These are phyloP conservation scores for Chlamydomonas incerta DNA, from an alignment of 139 green algal species.

Conservation along the genomic window DNA sequence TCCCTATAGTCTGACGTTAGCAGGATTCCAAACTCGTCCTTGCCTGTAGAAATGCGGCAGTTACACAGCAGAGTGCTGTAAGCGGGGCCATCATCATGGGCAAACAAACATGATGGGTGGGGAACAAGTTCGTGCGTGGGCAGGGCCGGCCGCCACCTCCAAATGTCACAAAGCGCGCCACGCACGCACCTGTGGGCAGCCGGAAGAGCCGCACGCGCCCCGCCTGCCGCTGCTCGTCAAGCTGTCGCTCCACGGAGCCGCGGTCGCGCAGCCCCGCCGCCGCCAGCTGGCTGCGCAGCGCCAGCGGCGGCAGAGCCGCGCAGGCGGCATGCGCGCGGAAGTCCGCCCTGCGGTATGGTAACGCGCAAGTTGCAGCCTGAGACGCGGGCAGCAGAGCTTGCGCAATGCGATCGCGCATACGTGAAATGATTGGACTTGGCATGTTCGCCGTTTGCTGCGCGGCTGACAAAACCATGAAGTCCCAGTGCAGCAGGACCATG, in stretches of 20 bases:
- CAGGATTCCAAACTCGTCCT: conserved; percentile 30
- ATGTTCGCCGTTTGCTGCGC: too few relatives aligned
- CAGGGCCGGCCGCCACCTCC: too few relatives aligned
- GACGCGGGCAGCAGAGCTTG: not conserved
- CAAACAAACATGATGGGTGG: too few relatives aligned
- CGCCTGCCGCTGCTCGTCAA: conserved; percentile 29
- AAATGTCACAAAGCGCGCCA: not conserved
- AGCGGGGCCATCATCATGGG: too few relatives aligned
- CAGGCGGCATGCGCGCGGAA: not conserved
- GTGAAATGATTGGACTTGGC: too few relatives aligned
- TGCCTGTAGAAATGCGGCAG: not conserved
- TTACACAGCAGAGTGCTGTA: not conserved
- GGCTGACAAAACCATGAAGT: too few relatives aligned
- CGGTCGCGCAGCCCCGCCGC: not conserved
- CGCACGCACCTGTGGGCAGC: conserved; percentile 19
- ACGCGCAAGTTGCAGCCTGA: not conserved
- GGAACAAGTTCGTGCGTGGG: too few relatives aligned
- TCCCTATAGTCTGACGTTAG: not conserved
- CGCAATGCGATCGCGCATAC: too few relatives aligned
- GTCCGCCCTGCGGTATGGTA: not conserved
- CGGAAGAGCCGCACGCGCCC: conserved; percentile 14
- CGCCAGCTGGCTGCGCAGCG: conserved; percentile 12
- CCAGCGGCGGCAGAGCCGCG: conserved; percentile 9
- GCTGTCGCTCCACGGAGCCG: conserved; percentile 2
- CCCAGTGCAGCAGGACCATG: too few relatives aligned